Evolutionary conservation across 257 asterid genomes (phyloP), one percentile per base, ranked within the genome.

Genomic region (Haberlea rhodopensis): DNA sequence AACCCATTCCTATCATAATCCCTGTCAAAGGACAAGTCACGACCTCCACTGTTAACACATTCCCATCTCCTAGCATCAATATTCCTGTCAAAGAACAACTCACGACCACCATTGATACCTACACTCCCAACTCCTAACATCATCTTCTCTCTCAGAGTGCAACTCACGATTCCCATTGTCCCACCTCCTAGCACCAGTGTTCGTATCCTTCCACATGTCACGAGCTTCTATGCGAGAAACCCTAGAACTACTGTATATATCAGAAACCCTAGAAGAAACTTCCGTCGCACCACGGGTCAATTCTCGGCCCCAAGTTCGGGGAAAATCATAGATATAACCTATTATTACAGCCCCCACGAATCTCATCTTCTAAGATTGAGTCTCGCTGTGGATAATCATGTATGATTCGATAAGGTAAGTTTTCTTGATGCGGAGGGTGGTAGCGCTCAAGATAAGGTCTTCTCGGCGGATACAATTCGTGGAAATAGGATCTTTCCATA

Each of bases 391-490:
- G 63, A 59, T 45, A 71, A 62, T 66, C 71, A 46, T 43, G 76
- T 23, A 37, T 43, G 51, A 53, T 13, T 29, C 73, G 72, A n/a
- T 49, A 40, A 16, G 78, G 71, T 15, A 46, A 15, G 57, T 55
- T 59, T 4, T 70, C 79, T 43, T 64, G 57, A 58, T 53, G 78
- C 25, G 65, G 79, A 18, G 21, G 69, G 59, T 16, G 23, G 16
- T 61, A 54, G 62, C 40, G 74, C 67, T 60, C 69, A 31, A 43
- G 65, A 75, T 70, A 73, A 65, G 81, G 75, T 70, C 76, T 70
- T 11, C 70, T 67, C 11, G 69, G 70, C 3, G 77, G 79, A 73
- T 72, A 75, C 62, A 64, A 74, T 69, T 76, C 88, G 77, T 65
- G 52, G 63, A 24, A 64, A 68, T 70, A 74, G 65, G 80, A 53